These are phyloP conservation scores for Raffaelea deltoideospora DNA, from an alignment of 2,329 filamentous ascomycete species.

Conservation along the genomic window DNA sequence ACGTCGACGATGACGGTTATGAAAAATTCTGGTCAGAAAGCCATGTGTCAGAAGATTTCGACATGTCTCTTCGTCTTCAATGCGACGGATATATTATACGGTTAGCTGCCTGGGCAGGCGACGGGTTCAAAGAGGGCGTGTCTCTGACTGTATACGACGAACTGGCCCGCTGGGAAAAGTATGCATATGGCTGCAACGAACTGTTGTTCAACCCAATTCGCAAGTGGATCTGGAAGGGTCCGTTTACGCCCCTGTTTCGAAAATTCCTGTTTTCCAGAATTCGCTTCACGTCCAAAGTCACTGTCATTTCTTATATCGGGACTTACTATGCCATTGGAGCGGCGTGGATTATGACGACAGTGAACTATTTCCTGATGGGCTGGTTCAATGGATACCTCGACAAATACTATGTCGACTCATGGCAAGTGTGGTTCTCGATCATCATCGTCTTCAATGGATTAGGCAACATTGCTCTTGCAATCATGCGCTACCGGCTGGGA, in stretches of 20 bases:
- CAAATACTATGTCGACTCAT: conserved; percentile 66
- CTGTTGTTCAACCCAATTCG: conserved; percentile 65
- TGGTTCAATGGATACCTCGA: conserved; percentile 67
- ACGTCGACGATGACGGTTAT: conserved; percentile 52
- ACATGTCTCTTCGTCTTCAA: conserved; percentile 66
- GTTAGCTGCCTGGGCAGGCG: conserved; percentile 55
- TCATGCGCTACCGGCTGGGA: conserved; percentile 58
- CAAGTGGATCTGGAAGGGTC: conserved; percentile 57
- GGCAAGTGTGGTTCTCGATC: conserved; percentile 69
- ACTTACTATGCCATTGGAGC: conserved; percentile 69
- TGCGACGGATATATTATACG: conserved; percentile 58
- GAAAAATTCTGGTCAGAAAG: conserved; percentile 74
- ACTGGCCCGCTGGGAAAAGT: conserved; percentile 74
- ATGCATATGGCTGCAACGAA: conserved; percentile 73
- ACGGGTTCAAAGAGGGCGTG: conserved; percentile 73
- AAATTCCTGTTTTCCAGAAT: conserved; percentile 60
- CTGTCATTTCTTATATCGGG: conserved; percentile 61
- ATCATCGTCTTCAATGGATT: conserved; percentile 64
- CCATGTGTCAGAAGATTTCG: conserved; percentile 69
- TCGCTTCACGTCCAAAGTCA: conserved; percentile 60
- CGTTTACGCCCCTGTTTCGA: conserved; percentile 66
- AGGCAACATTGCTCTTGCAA: conserved; percentile 55
- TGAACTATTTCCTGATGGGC: conserved; percentile 62
- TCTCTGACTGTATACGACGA: conserved; percentile 77
- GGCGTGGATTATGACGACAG: conserved; percentile 56